Evolutionary conservation across 2,329 filamentous ascomycete genomes (phyloP).

Genomic region (Penicillium freii): DNA sequence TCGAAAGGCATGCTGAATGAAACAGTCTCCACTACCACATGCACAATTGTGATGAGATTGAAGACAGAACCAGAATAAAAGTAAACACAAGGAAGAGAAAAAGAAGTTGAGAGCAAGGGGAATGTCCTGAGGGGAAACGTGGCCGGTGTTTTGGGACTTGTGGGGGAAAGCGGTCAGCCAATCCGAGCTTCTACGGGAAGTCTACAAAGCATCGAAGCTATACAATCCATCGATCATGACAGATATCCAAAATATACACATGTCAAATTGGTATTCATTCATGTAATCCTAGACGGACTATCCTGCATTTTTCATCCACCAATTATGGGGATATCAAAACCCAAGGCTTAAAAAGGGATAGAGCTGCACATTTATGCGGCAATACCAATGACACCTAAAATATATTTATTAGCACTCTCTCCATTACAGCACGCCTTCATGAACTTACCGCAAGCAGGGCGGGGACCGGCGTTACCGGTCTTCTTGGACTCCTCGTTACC

Average conservation of each 20-base stretch:
- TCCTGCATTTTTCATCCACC: conserved; percentile 24
- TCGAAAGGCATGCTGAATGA: conserved; percentile 43
- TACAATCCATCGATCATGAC: conserved; percentile 1
- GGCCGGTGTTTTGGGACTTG: conserved; percentile 28
- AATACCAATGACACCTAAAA: conserved; percentile 80
- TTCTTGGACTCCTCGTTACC: conserved; percentile 93
- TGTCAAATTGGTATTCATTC: conserved; percentile 21
- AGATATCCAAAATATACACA: not conserved
- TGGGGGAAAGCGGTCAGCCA: conserved; percentile 32
- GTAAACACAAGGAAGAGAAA: conserved; percentile 10
- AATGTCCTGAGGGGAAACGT: conserved; percentile 31
- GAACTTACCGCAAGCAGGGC: conserved; percentile 85
- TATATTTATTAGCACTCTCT: conserved; percentile 10
- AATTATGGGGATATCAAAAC: conserved; percentile 12
- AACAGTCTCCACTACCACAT: conserved; percentile 14
- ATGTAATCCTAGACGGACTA: conserved; percentile 21
- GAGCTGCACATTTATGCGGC: conserved; percentile 57
- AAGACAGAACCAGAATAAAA: conserved; percentile 12
- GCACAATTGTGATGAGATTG: conserved; percentile 9
- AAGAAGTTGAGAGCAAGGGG: conserved; percentile 16
- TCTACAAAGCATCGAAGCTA: not conserved
- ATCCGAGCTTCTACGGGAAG: conserved; percentile 8
- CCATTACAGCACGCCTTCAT: not conserved
- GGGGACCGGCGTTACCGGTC: conserved; percentile 91
- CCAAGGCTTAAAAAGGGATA: conserved; percentile 15